phyloP scores from a whole-genome alignment of 441 rosid genomes.

The Eruca vesicaria region DNA sequence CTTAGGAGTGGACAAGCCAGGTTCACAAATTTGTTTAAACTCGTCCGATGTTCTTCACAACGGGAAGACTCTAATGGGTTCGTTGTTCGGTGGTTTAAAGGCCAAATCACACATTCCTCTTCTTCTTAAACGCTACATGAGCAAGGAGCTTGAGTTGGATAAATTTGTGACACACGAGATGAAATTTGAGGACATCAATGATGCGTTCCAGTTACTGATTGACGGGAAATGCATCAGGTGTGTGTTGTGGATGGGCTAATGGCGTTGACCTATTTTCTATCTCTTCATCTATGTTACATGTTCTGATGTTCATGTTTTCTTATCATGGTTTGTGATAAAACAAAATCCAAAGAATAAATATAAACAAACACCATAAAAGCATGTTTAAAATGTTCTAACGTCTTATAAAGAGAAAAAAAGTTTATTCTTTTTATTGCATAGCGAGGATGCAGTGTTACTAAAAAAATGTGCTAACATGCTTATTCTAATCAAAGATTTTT shows the following conservation, averaged over 20 bases:
- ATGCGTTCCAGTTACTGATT: constrained; percentile 60
- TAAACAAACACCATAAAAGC: neutral
- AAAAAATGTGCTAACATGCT: too few species aligned
- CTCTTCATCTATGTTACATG: neutral
- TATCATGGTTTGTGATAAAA: neutral
- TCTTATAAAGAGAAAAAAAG: too few species aligned
- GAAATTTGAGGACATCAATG: constrained; percentile 66
- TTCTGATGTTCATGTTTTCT: neutral
- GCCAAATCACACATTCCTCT: constrained; percentile 76
- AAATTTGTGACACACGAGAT: constrained; percentile 82
- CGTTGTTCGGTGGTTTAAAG: constrained; percentile 80
- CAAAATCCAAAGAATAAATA: neutral
- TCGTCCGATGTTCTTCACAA: constrained; percentile 55
- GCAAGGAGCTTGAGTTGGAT: constrained; percentile 73
- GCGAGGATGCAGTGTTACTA: too few species aligned
- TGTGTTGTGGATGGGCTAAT: constrained; percentile 65
- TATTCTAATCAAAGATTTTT: too few species aligned
- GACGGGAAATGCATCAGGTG: constrained; percentile 65
- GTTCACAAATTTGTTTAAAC: constrained; percentile 42
- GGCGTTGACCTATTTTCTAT: neutral
- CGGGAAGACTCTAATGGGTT: constrained; percentile 59
- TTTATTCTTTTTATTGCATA: too few species aligned
- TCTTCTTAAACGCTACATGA: constrained; percentile 60
- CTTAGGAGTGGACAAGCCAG: constrained; percentile 73
- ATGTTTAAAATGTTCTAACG: neutral